These are phyloP conservation scores for Nemania sp. DNA, from an alignment of 2,329 filamentous ascomycete species.

Conservation along the genomic window DNA sequence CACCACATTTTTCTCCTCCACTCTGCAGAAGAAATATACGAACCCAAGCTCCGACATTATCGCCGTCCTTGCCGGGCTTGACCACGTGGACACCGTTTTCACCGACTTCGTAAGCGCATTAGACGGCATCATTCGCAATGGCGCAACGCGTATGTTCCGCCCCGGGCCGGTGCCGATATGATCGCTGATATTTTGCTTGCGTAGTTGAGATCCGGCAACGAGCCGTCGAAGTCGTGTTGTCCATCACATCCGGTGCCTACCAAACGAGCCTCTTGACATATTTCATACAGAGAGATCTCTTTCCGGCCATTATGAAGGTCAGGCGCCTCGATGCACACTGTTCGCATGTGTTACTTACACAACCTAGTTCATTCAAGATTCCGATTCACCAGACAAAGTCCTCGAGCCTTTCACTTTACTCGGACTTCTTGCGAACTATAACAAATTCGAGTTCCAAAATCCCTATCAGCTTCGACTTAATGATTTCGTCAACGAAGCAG, in stretches of 20 bases:
- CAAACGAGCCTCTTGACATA: slow-evolving; percentile 93
- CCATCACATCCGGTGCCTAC: slow-evolving; percentile 90
- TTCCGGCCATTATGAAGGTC: slow-evolving; percentile 93
- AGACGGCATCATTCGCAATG: slow-evolving; percentile 80
- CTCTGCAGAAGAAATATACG: slow-evolving; percentile 87
- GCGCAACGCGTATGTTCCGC: slow-evolving; percentile 63
- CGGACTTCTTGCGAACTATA: slow-evolving; percentile 92
- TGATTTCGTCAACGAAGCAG: slow-evolving; percentile 91
- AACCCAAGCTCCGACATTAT: slow-evolving; percentile 97
- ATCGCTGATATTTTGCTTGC: slow-evolving; percentile 7
- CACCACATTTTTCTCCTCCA: slow-evolving; percentile 79
- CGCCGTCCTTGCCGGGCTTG: slow-evolving; percentile 81
- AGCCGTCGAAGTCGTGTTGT: slow-evolving; percentile 78
- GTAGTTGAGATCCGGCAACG: slow-evolving; percentile 74
- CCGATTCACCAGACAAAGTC: slow-evolving; percentile 63
- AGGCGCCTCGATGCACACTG: slow-evolving; percentile 18
- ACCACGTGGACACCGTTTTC: slow-evolving; percentile 84
- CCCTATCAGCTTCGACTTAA: slow-evolving; percentile 90
- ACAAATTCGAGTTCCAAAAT: slow-evolving; percentile 99
- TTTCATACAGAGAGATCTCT: slow-evolving; percentile 91
- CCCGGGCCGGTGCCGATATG: neutral
- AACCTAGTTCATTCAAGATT: slow-evolving; percentile 76
- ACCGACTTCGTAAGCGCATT: slow-evolving; percentile 84
- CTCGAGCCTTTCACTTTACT: slow-evolving; percentile 80
- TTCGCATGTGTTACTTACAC: slow-evolving; percentile 21